Base-by-base conservation (phyloP, 768 basidiomycete species). In the Lactarius psammicola region DNA sequence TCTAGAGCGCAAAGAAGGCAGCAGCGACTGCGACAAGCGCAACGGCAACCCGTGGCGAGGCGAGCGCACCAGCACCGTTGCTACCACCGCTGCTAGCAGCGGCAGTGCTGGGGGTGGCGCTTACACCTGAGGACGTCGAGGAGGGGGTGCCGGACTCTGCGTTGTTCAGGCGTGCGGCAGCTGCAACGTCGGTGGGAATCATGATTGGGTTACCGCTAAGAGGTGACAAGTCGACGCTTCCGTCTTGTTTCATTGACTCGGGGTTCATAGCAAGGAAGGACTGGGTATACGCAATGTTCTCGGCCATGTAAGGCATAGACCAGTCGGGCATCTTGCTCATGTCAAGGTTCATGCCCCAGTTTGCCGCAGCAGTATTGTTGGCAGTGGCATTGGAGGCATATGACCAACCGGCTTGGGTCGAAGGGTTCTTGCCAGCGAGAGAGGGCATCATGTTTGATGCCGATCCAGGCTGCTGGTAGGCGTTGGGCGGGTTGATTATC, bases 301-400 rank as follows among this genome's bases (percentile, higher is more conserved):
- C 81, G 46, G 81, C 83, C 56, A 82, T 71, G 57, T 70, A 72
- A 17, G 73, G 67, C 63, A 84, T 80, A 6, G 86, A 75, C 86
- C 84, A 87, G 0, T 72, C 72, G 55, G 87, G 86, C 70, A 91
- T 76, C 53, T 66, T 49, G 42, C 76, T 73, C 71, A 90, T 76
- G 75, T 90, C 84, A 44, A 89, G 82, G 80, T 77, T 84, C 62
- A 75, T 74, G 64, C 88, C 89, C 90, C 89, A 90, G 51, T 69
- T 76, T 18, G 82, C 73, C 33, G 85, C 88, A 62, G 56, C 51
- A 55, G 73, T 56, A 73, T 81, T 86, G 74, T 77, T 77, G n/a
- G 75, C 67, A 38, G 87, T 87, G 70, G 77, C 63, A 66, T 77
- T 80, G 65, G 73, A 71, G 54, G 82, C 79, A 78, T 85, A 85